These are phyloP conservation scores for Anastatica hierochuntica DNA, from an alignment of 345 rosid genomes.

Conservation along the genomic window DNA sequence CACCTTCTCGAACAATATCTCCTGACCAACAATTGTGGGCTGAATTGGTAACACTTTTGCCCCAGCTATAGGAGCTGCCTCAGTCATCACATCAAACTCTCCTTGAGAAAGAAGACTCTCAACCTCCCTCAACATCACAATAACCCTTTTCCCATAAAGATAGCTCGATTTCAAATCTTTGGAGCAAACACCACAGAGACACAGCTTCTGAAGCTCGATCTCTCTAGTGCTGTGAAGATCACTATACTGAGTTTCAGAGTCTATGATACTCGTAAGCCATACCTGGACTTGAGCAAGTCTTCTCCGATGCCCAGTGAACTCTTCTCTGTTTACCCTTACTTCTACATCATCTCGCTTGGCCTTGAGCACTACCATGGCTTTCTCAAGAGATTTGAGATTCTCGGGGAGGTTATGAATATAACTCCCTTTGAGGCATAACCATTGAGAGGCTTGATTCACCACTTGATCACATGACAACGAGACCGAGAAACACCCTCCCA, in stretches of 20 bases:
- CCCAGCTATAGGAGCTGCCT: not conserved
- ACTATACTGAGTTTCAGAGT: not conserved
- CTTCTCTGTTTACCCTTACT: not conserved
- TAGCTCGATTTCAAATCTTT: not conserved
- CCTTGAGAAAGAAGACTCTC: not conserved
- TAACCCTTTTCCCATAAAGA: not conserved
- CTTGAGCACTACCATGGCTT: not conserved
- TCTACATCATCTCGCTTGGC: not conserved
- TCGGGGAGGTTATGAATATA: not conserved
- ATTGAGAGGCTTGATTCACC: not conserved
- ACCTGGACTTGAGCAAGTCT: no score
- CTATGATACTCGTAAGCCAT: no score
- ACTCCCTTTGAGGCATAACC: not conserved
- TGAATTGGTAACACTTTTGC: no score
- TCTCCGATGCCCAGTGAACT: not conserved
- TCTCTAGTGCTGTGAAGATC: not conserved
- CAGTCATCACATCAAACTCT: constrained; percentile 1
- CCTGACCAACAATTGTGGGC: constrained; percentile 5
- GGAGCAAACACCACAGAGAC: not conserved
- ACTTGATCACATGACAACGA: not conserved
- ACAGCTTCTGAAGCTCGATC: not conserved
- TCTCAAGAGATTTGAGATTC: not conserved
- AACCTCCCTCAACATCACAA: not conserved
- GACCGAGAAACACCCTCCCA: not conserved
- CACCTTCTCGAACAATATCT: not conserved